These are phyloP conservation scores for Buxus sempervirens DNA, from an alignment of 164 flowering plant species.

Conservation along the genomic window DNA sequence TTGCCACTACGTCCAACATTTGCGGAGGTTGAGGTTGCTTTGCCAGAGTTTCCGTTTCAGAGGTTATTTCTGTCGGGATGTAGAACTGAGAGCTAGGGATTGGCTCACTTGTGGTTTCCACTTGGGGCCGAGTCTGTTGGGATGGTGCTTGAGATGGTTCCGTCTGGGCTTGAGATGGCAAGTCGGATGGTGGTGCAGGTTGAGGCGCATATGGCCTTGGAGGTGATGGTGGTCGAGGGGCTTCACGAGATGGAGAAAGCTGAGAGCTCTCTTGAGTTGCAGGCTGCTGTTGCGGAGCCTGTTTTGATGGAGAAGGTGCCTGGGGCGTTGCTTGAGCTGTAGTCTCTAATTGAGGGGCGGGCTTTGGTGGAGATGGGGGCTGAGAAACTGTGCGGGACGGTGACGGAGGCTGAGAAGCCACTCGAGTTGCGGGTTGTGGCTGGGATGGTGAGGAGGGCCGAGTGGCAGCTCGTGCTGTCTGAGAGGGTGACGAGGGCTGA, in stretches of 20 bases:
- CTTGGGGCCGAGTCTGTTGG: constrained; percentile 5
- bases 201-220: constrained; percentile 8
- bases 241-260: constrained; percentile 12
- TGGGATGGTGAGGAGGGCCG: constrained; percentile 9
- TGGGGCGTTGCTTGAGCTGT: constrained; percentile 2
- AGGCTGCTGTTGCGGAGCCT: constrained; percentile 17
- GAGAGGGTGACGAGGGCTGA: constrained; percentile 24
- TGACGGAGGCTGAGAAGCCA: constrained; percentile 10
- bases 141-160: constrained; percentile 7
- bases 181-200: neutral
- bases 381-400: constrained; percentile 5
- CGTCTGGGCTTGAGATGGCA: constrained; percentile 14
- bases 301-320: constrained; percentile 1
- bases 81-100: neutral
- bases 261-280: constrained; percentile 22
- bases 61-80: neutral
- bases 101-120: constrained; percentile 11
- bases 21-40: constrained; percentile 9
- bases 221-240: constrained; percentile 22
- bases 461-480: constrained; percentile 4
- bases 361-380: constrained; percentile 5
- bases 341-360: neutral
- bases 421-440: constrained; percentile 7
- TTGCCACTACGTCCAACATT: neutral
- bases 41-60: neutral